Percentiles rank a stretch among this genome's conserved stretches.
These are phyloP conservation scores for Microdochium trichocladiopsis DNA, from an alignment of 2,329 filamentous ascomycete species.

Conservation along the genomic window DNA sequence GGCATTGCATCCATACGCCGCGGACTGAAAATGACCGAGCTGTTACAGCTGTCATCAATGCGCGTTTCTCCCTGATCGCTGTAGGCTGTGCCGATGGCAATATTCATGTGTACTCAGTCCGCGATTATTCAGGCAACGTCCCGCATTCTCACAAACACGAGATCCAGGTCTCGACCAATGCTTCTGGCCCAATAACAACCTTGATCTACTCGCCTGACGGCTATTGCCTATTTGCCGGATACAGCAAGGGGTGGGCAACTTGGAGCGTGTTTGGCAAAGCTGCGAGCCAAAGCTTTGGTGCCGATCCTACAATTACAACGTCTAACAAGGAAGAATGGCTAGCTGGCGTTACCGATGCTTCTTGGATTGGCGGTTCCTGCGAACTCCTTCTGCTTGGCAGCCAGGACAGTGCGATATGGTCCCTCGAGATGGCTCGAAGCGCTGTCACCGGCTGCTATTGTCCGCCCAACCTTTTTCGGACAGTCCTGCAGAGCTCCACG, in stretches of 20 bases:
- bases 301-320: constrained; percentile 56
- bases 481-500: constrained; percentile 80
- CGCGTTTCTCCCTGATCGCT: constrained; percentile 87
- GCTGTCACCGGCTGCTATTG: constrained; percentile 90
- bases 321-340: constrained; percentile 78
- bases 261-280: constrained; percentile 98
- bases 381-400: constrained; percentile 70
- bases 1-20: constrained; percentile 83
- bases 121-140: constrained; percentile 90
- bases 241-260: constrained; percentile 85
- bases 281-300: constrained; percentile 74
- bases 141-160: constrained; percentile 74
- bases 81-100: constrained; percentile 74
- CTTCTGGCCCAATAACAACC: constrained; percentile 65
- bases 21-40: constrained; percentile 53
- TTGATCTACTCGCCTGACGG: constrained; percentile 89
- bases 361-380: constrained; percentile 83
- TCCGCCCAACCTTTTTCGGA: constrained; percentile 82
- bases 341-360: constrained; percentile 66
- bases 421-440: constrained; percentile 87
- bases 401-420: constrained; percentile 74
- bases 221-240: constrained; percentile 92
- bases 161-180: constrained; percentile 58
- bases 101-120: constrained; percentile 83
- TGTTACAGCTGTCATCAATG: constrained; percentile 77